Evolutionary conservation across 2,329 filamentous ascomycete species (phyloP), one percentile per base, ranked within the genome.

Genomic region (Hyphodiscus sp.): DNA sequence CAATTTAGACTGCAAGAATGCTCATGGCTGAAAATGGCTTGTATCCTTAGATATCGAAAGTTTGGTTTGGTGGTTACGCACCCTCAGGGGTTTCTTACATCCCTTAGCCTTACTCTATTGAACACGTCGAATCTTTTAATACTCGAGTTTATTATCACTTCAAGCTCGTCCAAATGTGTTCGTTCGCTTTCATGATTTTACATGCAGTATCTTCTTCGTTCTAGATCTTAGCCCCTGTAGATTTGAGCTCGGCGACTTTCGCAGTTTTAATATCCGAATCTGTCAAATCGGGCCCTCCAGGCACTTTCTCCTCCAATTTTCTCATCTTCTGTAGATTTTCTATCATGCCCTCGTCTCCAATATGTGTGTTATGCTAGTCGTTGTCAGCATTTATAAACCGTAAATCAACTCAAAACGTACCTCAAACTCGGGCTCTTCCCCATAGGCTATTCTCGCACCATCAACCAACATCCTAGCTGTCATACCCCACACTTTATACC

Each of bases 401-500:
- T 49, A 50, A 15, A 48, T 20, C 57, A 83, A 81, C 64, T 3
- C 23, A 82, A 20, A 41, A 56, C 64, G 18, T 59, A 66, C 67
- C 73, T 95, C 89, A 69, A 96, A 95, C 67, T 90, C 86, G 3
- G 92, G 92, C 67, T 89, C 82, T 71, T 87, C 80, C 1, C 73
- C 86, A 68, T 94, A 97, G 19, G 91, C 92, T 18, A 95, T 78
- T 58, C 89, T 77, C 33, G 92, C 91, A 4, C 87, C 86, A 71
- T 97, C 92, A 5, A 96, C 89, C 51, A 96, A 69, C 51, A 97
- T 92, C 50, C 90, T 77, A 2, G 90, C 92, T 50, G 92, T 97
- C 89, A 97, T 92, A 16, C 92, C 92, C 80, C 91, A 96, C 4
- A 97, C 91, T 61, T 87, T 84, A 71, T 94, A 96, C 41, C 87